Percentiles rank a stretch among this genome's conserved stretches.
Evolutionary conservation across 108 stramenopile species (phyloP).

Genomic region (Skeletonema marinoi): DNA sequence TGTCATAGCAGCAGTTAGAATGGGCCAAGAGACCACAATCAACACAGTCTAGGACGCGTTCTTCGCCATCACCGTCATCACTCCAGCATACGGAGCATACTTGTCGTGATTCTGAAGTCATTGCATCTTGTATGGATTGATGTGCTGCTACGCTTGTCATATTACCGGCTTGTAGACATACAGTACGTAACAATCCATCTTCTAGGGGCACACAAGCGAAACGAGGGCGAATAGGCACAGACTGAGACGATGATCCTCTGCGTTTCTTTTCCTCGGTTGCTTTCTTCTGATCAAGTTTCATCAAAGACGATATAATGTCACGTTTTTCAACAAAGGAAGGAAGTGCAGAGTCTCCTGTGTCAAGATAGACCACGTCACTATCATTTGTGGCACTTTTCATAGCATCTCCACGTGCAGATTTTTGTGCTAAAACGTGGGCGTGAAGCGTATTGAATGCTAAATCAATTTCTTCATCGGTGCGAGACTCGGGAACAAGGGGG

Average conservation of each 20-base stretch:
- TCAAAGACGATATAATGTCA: slow-evolving; percentile 29
- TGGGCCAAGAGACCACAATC: slow-evolving; percentile 63
- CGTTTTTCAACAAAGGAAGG: slow-evolving; percentile 15
- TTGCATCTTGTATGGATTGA: slow-evolving; percentile 23
- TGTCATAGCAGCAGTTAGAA: slow-evolving; percentile 52
- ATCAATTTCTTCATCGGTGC: slow-evolving; percentile 35
- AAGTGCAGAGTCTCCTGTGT: background rate
- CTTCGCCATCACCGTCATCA: slow-evolving; percentile 31
- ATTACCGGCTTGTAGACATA: slow-evolving; percentile 64
- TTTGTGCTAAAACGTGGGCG: background rate
- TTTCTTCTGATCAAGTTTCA: slow-evolving; percentile 41
- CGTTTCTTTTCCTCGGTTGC: slow-evolving; percentile 6
- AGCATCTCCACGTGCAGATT: background rate
- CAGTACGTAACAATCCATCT: slow-evolving; percentile 50
- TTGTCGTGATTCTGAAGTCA: slow-evolving; percentile 5
- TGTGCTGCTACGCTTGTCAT: slow-evolving; percentile 39
- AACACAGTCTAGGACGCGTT: slow-evolving; percentile 47
- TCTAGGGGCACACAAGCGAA: slow-evolving; percentile 57
- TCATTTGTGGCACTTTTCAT: slow-evolving; percentile 1
- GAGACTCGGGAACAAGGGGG: slow-evolving; percentile 18
- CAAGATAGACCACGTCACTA: slow-evolving; percentile 28
- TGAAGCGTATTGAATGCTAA: slow-evolving; percentile 16
- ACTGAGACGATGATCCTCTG: slow-evolving; percentile 4
- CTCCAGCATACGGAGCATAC: slow-evolving; percentile 72
- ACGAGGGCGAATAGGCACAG: slow-evolving; percentile 21